Evolutionary conservation across 2,329 filamentous ascomycete species (phyloP), one percentile per base, ranked within the genome.

Genomic region (Aspergillus sp.): DNA sequence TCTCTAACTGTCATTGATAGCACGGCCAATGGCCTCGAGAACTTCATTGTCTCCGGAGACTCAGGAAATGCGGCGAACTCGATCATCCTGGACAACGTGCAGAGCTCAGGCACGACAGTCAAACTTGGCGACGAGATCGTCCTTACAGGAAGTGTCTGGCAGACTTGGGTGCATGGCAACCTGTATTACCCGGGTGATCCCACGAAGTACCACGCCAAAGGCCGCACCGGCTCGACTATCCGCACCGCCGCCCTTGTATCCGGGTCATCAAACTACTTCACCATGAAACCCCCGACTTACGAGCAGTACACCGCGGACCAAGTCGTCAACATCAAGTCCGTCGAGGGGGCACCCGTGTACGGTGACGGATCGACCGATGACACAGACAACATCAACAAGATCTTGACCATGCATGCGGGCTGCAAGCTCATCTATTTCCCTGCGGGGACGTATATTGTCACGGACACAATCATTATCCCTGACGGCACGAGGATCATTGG

Each of bases 391-490:
- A 64, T 70, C 47, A 69, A 69, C 43, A 51, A 53, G 3, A 65
- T 67, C 37, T 45, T 69, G 13, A 49, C 59, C 5, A 45, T 60
- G 7, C 58, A 62, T 7, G 69, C 70, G 5, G 60, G 66, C 13
- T 71, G 72, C 43, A 74, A 77, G 53, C 65, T 83, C 38, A 65
- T 80, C 4, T 82, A 76, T 63, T 70, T 83, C 49, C 78, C 81
- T 56, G 72, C 74, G 45, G 80, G 80, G 30, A 67, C 76, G 7
- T 83, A 78, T 51, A 60, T 74, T 12, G 68, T 77, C 12, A 68
- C 63, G 1, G 64, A 70, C 37, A 78, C 76, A 0, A 60, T 79
- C 12, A 61, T 65, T 33, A 57, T 78, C n/a, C 75, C 76, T 0
- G 58, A 64, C 6, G 71, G 74, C 17, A 74, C 75, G 3, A 70